Evolutionary conservation across 140 eudicot genomes (phyloP).

Genomic region (Ambrosia hybrid): DNA sequence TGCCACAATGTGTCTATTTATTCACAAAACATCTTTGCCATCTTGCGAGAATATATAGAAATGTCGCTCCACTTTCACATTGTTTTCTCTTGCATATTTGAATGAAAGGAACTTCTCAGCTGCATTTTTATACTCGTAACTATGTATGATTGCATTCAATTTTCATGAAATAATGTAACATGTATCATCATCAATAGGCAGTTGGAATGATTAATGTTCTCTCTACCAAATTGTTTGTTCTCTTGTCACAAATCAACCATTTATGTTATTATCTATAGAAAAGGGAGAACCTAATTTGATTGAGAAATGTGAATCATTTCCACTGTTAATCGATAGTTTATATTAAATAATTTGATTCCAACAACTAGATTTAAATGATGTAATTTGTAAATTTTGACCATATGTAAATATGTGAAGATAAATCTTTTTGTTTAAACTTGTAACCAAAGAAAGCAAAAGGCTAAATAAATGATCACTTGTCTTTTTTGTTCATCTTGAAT

Average conservation of each 20-base stretch:
- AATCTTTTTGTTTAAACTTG: not conserved
- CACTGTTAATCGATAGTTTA: not conserved
- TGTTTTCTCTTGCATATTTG: not conserved
- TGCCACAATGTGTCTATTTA: not conserved
- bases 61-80: not conserved
- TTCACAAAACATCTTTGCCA: not conserved
- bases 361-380: not conserved
- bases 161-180: not conserved
- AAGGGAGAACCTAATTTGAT: constrained; percentile 2
- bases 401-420: not conserved
- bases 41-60: not conserved
- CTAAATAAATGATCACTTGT: not conserved
- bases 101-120: not conserved
- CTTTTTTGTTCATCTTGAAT: not conserved
- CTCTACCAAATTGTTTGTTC: not conserved
- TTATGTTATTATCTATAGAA: not conserved
- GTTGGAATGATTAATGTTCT: constrained; percentile 5
- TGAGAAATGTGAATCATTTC: not conserved
- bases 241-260: not conserved
- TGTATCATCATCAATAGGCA: not conserved
- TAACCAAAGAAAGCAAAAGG: not conserved
- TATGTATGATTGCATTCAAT: not conserved
- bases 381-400: not conserved
- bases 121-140: not conserved
- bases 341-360: not conserved